Conservation (phyloP, 805 yeast genomes). For the Alloascoidea hylecoeti region DNA sequence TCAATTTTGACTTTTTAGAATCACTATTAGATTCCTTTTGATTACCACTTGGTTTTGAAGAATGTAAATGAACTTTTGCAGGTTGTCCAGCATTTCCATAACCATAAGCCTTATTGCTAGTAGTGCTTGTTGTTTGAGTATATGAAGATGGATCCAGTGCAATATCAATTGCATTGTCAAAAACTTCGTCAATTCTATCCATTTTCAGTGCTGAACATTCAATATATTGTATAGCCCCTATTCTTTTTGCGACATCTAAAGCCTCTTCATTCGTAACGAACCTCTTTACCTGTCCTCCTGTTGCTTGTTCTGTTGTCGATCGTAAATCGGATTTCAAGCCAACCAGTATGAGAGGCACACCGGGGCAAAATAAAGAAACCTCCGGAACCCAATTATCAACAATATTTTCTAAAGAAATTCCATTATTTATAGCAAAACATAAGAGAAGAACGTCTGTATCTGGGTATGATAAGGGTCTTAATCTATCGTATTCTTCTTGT, state of each 20-base stretch:
- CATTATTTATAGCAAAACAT: slow-evolving; percentile 59
- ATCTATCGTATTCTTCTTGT: slow-evolving; percentile 72
- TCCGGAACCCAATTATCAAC: slow-evolving; percentile 84
- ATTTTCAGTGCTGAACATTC: slow-evolving; percentile 70
- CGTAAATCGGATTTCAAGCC: slow-evolving; percentile 68
- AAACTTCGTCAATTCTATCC: slow-evolving; percentile 53
- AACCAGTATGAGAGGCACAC: slow-evolving; percentile 62
- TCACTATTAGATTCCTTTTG: too few species aligned
- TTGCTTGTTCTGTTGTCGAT: not conserved
- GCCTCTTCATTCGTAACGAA: slow-evolving; percentile 24
- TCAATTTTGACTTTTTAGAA: too few species aligned
- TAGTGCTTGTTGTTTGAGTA: too few species aligned
- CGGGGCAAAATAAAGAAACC: slow-evolving; percentile 69
- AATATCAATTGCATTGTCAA: slow-evolving; percentile 37
- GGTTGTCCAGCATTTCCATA: too few species aligned
- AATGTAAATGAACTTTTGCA: too few species aligned
- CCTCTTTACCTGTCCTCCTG: slow-evolving; percentile 6
- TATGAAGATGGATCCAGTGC: too few species aligned
- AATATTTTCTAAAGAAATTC: slow-evolving; percentile 54
- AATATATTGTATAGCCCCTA: slow-evolving; percentile 59
- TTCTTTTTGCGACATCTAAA: slow-evolving; percentile 35
- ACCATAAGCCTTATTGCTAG: too few species aligned
- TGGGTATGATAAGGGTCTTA: slow-evolving; percentile 68
- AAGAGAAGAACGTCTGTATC: slow-evolving; percentile 64
- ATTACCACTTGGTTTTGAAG: too few species aligned